Evolutionary conservation across 768 basidiomycete species (phyloP).

Genomic region (Melanogaster broomeanus): DNA sequence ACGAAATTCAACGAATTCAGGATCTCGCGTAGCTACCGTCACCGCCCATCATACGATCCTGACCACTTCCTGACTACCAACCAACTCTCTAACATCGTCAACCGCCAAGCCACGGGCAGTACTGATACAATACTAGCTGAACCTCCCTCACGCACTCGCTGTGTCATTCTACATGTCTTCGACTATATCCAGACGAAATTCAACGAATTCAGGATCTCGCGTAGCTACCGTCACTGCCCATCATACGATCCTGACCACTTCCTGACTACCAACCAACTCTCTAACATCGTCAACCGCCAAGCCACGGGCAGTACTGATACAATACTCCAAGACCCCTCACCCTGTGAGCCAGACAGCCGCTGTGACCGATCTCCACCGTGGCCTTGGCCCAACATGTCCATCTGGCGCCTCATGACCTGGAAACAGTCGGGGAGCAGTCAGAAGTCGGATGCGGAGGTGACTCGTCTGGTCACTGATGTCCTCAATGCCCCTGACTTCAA

Average conservation of each 20-base stretch:
- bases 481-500: conserved; percentile 1
- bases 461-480: neutral
- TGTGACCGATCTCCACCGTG: neutral
- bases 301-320: neutral
- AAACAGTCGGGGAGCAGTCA: neutral
- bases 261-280: neutral
- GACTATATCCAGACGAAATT: neutral
- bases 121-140: neutral
- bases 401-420: conserved; percentile 4
- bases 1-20: neutral
- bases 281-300: neutral
- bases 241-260: no score
- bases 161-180: neutral
- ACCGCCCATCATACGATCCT: no score
- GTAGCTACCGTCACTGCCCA: neutral
- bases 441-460: neutral
- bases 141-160: no score
- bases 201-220: neutral
- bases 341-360: no score
- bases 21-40: neutral
- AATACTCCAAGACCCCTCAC: neutral
- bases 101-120: neutral
- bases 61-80: neutral
- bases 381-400: conserved; percentile 4
- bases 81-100: neutral